Evolutionary conservation across 768 basidiomycete genomes (phyloP), one percentile per base, ranked within the genome.

Genomic region (Xerocomellus intermedius): DNA sequence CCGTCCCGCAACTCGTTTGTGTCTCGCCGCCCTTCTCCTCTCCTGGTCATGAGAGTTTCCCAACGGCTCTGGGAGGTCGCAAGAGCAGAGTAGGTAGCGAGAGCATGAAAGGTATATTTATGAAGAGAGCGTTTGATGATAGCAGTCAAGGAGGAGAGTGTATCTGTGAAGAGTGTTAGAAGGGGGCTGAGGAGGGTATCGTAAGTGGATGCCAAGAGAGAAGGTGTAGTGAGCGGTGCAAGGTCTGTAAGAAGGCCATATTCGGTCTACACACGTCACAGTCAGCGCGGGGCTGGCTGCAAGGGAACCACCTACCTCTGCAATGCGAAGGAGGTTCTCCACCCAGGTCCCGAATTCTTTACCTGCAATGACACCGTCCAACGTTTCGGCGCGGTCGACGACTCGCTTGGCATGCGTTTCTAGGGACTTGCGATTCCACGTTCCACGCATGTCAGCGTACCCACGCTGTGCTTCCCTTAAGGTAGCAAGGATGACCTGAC

Each of bases 391-490:
- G 13, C 88, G 74, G 33, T 89, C 88, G 1, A 91, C 74, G 9
- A 87, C 75, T 9, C 87, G 76, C 61, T 85, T 86, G 3, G 82
- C 87, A 59, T 85, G 84, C 8, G 76, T 76, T 63, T 93, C 91
- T 21, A 92, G 68, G 50, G 89, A 87, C 63, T 86, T 90, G 57
- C 79, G 80, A 39, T 77, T 79, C 91, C 91, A 93, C 13, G 75
- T 78, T 12, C 90, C 89, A 26, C 91, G 81, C 89, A 93, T 93
- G 60, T 92, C 90, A 0, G 89, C 91, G 57, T 89, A 92, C 1
- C 91, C 91, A 52, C 79, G 78, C 69, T 91, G 89, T 7, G 89
- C 89, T 19, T 93, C 91, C 63, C 78, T 83, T 8, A 94, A 69
- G 2, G 87, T 85, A 3, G 78, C 64, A 21, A 83, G 73, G 42